These are phyloP conservation scores for Sordariomycetes sp. DNA, from an alignment of 2,329 filamentous ascomycete species.

Conservation along the genomic window DNA sequence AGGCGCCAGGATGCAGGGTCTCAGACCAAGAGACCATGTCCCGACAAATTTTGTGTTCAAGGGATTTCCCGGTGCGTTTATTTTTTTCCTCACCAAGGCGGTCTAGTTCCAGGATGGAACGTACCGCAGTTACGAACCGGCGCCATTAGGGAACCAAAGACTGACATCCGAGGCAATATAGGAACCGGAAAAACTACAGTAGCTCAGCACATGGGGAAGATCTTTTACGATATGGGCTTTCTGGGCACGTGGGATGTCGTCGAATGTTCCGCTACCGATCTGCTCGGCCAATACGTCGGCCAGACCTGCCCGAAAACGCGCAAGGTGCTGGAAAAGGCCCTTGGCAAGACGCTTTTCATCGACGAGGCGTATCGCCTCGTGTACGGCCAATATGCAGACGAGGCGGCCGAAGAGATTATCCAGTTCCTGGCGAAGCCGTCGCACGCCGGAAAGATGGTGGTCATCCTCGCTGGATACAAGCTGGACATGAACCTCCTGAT, in stretches of 20 bases:
- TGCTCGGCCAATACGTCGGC: slow-evolving; percentile 53
- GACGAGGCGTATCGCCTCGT: slow-evolving; percentile 65
- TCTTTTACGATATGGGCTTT: slow-evolving; percentile 56
- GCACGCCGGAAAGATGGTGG: slow-evolving; percentile 49
- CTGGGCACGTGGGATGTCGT: slow-evolving; percentile 62
- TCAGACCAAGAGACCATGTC: too few relatives aligned
- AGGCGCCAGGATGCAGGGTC: too few relatives aligned
- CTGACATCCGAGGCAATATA: too few relatives aligned
- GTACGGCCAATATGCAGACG: slow-evolving; percentile 40
- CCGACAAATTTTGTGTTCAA: too few relatives aligned
- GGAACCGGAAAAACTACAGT: slow-evolving; percentile 72
- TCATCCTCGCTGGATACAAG: slow-evolving; percentile 61
- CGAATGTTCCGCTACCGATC: slow-evolving; percentile 62
- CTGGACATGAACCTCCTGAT: slow-evolving; percentile 55
- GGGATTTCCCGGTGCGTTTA: too few relatives aligned
- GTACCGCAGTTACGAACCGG: too few relatives aligned
- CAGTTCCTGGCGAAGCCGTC: slow-evolving; percentile 41
- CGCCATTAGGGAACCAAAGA: too few relatives aligned
- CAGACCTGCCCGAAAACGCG: slow-evolving; percentile 63
- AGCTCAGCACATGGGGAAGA: slow-evolving; percentile 59
- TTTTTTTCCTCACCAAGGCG: too few relatives aligned
- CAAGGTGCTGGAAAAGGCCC: slow-evolving; percentile 52
- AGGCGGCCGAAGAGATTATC: slow-evolving; percentile 43
- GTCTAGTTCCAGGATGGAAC: too few relatives aligned
- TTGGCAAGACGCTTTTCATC: slow-evolving; percentile 69